Base-by-base conservation (phyloP, 2,329 filamentous ascomycete genomes). In the Alternaria infectoria region DNA sequence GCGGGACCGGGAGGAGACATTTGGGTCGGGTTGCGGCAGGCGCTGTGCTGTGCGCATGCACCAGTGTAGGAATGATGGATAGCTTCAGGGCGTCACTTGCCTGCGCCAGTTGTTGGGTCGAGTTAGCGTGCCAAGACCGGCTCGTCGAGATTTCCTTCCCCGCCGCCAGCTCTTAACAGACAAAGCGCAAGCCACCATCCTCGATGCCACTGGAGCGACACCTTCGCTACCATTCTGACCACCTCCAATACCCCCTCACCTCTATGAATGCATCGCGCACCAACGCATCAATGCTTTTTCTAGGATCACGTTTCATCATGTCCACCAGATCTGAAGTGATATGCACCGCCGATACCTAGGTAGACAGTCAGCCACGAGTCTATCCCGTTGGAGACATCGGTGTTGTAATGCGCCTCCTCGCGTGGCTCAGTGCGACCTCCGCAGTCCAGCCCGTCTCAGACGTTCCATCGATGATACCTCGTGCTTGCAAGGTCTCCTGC, bases 111-210 rank as follows among this genome's bases (percentile, higher is more conserved):
- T 59, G 60, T 49, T 59, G 60, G 59, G 10, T 56, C 47, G 30
- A 15, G 23, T 17, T 62, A 54, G 55, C 43, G 49, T 49, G 60
- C 60, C 60, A 62, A 59, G 60, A 9, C 21, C 28, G 11, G 49
- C 19, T 32, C 17, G 17, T 9, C 3, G 25, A 12, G 49, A 36
- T 43, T 32, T 54, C 60, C 47, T 32, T 54, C 60, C 49, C 47
- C 60, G 49, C 49, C 49, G 25, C 60, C 30, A 40, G 43, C 30
- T 57, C 21, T 36, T 13, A 26, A 56, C 36, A 43, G 19, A 56
- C 36, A 43, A 56, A 49, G 57, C 57, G 30, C 6, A 32, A 49
- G 51, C 57, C 43, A 60, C 30, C 25, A 25, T 49, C 44, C 45
- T 30, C 15, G 10, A 23, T 7, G 36, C 19, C 51, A 43, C 36